Percentiles rank a stretch among this genome's conserved stretches.
phyloP scores from a whole-genome alignment of 192 early-diverging fungal genomes.

The Chytriomyces sp. region DNA sequence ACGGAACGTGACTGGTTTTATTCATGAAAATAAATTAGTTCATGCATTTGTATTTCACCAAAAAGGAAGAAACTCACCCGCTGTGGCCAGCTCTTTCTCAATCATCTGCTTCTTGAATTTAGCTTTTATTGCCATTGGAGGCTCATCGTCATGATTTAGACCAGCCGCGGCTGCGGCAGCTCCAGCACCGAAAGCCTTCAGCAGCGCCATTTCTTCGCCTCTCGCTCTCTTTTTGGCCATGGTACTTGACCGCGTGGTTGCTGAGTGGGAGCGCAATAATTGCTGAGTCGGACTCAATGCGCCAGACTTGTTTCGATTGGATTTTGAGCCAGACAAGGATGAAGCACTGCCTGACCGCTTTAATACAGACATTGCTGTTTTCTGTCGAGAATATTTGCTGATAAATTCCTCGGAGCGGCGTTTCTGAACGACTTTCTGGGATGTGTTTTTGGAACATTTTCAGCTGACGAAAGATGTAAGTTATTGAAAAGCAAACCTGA shows the following conservation, averaged over 20 bases:
- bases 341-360: background rate
- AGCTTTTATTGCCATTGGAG: constrained; percentile 35
- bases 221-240: too few species aligned
- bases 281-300: background rate
- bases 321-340: too few species aligned
- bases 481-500: constrained; percentile 29
- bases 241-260: too few species aligned
- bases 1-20: constrained; percentile 35
- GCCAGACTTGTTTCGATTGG: too few species aligned
- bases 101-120: constrained; percentile 59
- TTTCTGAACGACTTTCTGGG: constrained; percentile 60
- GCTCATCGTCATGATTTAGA: background rate
- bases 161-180: background rate
- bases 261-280: too few species aligned
- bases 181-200: too few species aligned
- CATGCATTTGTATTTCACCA: too few species aligned
- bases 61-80: constrained; percentile 16
- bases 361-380: constrained; percentile 24
- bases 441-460: too few species aligned
- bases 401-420: constrained; percentile 59
- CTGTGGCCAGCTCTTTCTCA: constrained; percentile 52
- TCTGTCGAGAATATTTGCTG: constrained; percentile 42
- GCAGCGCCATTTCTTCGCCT: too few species aligned
- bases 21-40: background rate
- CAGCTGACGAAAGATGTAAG: too few species aligned